Base-by-base conservation (phyloP, 1,139 yeast species). In the Candida tetrigidarum region DNA sequence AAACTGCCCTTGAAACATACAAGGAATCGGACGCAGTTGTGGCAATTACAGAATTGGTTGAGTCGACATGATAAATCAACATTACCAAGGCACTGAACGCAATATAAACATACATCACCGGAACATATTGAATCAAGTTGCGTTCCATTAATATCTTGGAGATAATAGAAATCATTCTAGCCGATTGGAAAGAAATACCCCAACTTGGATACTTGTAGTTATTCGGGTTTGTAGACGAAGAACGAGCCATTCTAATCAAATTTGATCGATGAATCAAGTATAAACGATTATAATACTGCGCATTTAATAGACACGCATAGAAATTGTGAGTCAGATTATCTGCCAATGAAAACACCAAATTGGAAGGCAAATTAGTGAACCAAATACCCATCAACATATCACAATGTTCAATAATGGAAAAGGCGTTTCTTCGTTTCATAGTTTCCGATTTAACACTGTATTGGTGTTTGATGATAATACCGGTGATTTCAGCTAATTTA, bases 141-240 rank as follows among this genome's bases (percentile, higher is more conserved):
- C 77, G 72, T 38, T 78, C 80, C 29, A 78, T 63, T 50, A 87
- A 57, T 48, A 80, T 81, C 47, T 84, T 85, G 38, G 82, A 70
- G 44, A 87, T 84, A 48, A 83, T 74, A 5, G 87, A 80, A 50
- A 87, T 84, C 86, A 86, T 85, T 58, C 89, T 81, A 1, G 95
- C 90, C 0, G 96, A 90, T 62, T 86, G 92, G 69, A 87, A 87
- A 2, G 92, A 86, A 50, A 88, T 86, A 11, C 93, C 91, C 87
- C 93, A 84, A 6, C 90, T 82, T 1, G 93, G 91, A 60, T 84
- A 85, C 46, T 76, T 80, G 58, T 76, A 81, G 55, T 75, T 77
- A 59, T 72, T 67, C 16, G 78, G 66, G 49, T 72, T 69, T 6
- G 74, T 67, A 4, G 76, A 67, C 23, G 67, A 67, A 14, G 74